Base-by-base conservation (phyloP, 164 flowering plant species). In the Platanus orientalis region DNA sequence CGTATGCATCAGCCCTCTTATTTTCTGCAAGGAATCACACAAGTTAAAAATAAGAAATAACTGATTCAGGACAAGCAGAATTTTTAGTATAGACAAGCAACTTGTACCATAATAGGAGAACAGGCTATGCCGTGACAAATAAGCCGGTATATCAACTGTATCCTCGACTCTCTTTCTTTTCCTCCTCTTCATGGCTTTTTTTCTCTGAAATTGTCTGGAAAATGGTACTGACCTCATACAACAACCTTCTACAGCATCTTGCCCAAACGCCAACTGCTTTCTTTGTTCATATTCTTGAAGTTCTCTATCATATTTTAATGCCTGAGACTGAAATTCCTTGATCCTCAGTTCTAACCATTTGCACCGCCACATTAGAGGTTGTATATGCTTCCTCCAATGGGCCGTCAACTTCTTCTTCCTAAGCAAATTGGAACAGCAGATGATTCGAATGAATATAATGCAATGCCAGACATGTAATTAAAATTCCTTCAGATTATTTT, bases 271-370 rank as follows among this genome's bases (percentile, higher is more conserved):
- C 21, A 57, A 59, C 42, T 58, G 73, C 69, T 83, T 84, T 47
- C 49, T 59, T 56, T 70, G 69, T 27, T 80, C 75, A 60, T 57
- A 69, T 64, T 70, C 75, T 51, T 67, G 78, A 72, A 89, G 79
- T 62, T 76, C 69, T 53, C 72, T 73, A 40, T 75, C 61, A 73
- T 88, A 94, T 68, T 78, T 84, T 64, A 62, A 62, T 62, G 84
- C 82, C 61, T 85, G 95, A 6, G 79, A 75, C 61, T 84, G 83
- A 49, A 91, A 58, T 61, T 88, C 87, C 68, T 81, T 88, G 20
- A 89, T 81, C 77, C 72, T 82, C 54, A 94, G 65, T 70, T 94
- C 99, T 56, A 87, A 66, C 97, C 97, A 94, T 77, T 76, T 76
- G 72, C 83, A 80, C 45, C 86, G 65, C 98, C 98, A 92, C 88